phyloP scores from a whole-genome alignment of 2,329 filamentous ascomycete species.

The Zymoseptoria crescenta region DNA sequence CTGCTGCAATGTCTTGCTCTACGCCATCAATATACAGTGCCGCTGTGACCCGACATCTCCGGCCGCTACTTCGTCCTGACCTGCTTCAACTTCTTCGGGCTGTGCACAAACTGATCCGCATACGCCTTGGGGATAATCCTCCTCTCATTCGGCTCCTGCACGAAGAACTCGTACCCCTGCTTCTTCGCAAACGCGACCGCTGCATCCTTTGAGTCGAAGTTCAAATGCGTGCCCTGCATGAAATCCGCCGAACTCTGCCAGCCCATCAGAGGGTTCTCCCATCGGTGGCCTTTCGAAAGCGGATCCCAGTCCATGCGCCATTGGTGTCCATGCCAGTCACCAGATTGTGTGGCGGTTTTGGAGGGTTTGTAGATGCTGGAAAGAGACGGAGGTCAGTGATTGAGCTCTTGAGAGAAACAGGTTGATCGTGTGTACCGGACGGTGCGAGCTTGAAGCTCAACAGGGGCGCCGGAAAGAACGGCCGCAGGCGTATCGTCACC shows the following conservation, averaged over 20 bases:
- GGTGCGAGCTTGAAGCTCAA: constrained; percentile 86
- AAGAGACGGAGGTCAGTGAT: not conserved
- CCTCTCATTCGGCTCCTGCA: constrained; percentile 89
- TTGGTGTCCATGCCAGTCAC: constrained; percentile 70
- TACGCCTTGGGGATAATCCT: constrained; percentile 87
- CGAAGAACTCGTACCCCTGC: constrained; percentile 98
- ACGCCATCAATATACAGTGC: not conserved
- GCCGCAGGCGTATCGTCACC: constrained; percentile 68
- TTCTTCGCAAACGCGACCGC: constrained; percentile 94
- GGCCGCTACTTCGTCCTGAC: constrained; percentile 62
- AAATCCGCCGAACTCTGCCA: constrained; percentile 94
- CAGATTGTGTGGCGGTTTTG: constrained; percentile 95
- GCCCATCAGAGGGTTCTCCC: constrained; percentile 97
- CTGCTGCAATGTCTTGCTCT: not conserved
- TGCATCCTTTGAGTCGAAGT: constrained; percentile 89
- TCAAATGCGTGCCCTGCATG: constrained; percentile 88
- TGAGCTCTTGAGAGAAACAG: not conserved
- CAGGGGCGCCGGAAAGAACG: constrained; percentile 81
- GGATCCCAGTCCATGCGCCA: constrained; percentile 99
- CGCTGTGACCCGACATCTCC: not conserved
- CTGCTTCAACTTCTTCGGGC: constrained; percentile 74
- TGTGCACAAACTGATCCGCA: constrained; percentile 91
- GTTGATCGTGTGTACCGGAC: constrained; percentile 60
- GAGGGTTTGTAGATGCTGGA: constrained; percentile 79
- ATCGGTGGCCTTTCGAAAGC: constrained; percentile 82